A percentile compares a stretch with the other conserved stretches of the same genome.
Evolutionary conservation across 139 green algal species (phyloP).

Genomic region (Pleodorina starrii): DNA sequence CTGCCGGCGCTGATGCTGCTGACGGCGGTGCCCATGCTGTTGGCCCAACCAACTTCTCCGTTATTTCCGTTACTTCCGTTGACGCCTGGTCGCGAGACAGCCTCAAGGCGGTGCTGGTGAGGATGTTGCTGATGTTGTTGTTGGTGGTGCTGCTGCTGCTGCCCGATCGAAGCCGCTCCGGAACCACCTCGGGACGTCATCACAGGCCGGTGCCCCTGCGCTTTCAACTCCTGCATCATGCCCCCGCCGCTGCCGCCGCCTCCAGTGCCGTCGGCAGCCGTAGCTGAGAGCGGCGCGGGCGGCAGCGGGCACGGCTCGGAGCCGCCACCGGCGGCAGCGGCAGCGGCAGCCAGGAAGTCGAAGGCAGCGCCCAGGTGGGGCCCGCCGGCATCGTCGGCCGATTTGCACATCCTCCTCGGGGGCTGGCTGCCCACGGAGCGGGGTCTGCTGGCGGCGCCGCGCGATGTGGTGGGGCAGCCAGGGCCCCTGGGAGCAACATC

Average conservation of each 20-base stretch:
- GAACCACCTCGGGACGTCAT: not conserved
- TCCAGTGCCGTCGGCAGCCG: too few species aligned
- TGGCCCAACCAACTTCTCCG: not conserved
- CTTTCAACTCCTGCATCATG: not conserved
- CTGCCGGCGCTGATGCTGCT: not conserved
- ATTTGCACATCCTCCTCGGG: not conserved
- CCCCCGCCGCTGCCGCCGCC: not conserved
- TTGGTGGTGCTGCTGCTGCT: not conserved
- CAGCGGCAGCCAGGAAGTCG: too few species aligned
- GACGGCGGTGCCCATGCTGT: not conserved
- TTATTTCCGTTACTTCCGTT: not conserved
- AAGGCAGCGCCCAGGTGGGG: too few species aligned
- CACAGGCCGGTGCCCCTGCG: not conserved
- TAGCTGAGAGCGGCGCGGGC: too few species aligned
- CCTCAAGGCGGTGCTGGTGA: not conserved
- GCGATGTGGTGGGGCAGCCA: not conserved
- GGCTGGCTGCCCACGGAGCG: not conserved
- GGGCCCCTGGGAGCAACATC: too few species aligned
- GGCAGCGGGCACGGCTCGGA: too few species aligned
- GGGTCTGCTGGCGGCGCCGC: not conserved
- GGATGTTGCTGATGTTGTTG: not conserved
- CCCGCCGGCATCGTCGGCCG: too few species aligned
- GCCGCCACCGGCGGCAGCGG: too few species aligned
- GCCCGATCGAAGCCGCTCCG: not conserved
- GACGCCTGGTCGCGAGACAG: not conserved